These are phyloP conservation scores for Mycena latifolia DNA, from an alignment of 768 basidiomycete genomes.

Conservation along the genomic window DNA sequence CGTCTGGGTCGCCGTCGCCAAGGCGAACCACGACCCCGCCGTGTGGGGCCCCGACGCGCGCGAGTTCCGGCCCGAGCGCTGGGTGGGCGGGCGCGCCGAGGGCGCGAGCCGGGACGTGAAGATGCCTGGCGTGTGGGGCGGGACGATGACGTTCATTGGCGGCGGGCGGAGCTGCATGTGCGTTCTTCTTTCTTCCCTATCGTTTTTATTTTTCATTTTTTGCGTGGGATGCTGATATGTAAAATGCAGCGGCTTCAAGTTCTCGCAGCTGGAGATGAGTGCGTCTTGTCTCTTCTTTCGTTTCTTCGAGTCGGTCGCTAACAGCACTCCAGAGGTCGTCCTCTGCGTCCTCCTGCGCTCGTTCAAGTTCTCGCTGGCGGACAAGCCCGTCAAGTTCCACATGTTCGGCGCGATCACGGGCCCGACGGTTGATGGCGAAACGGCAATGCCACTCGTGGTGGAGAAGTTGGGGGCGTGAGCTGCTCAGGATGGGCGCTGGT, in stretches of 20 bases:
- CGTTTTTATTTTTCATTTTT: no score
- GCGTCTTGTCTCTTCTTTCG: constrained; percentile 34
- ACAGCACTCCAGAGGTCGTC: no score
- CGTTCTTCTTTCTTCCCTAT: no score
- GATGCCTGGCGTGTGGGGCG: constrained; percentile 52
- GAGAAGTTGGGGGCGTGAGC: no score
- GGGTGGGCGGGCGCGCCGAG: constrained; percentile 52
- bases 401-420: neutral
- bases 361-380: no score
- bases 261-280: constrained; percentile 68
- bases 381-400: no score
- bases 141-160: constrained; percentile 59
- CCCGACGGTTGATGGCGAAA: constrained; percentile 5
- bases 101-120: constrained; percentile 26
- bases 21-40: constrained; percentile 52
- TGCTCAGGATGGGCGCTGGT: no score
- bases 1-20: constrained; percentile 51
- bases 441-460: neutral
- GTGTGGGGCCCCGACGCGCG: constrained; percentile 62
- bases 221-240: no score
- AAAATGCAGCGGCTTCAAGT: constrained; percentile 60
- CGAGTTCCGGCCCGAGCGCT: constrained; percentile 66
- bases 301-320: neutral
- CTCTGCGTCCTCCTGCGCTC: no score
- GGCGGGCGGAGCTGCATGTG: constrained; percentile 61